These are phyloP conservation scores for Lenzites betulinus DNA, from an alignment of 768 basidiomycete species.

Conservation along the genomic window DNA sequence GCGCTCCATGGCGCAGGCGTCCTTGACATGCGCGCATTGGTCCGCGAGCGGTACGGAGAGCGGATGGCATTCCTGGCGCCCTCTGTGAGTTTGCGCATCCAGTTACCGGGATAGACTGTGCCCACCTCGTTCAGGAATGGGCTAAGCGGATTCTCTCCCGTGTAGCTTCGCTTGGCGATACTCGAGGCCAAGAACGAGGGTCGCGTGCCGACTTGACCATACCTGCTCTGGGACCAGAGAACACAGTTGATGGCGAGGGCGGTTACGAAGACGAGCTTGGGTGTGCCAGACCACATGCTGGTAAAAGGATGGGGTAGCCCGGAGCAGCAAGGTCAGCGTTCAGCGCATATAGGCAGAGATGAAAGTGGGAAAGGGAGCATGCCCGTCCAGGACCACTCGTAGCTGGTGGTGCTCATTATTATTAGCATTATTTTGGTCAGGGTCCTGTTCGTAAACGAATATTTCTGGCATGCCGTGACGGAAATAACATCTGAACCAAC, in stretches of 20 bases:
- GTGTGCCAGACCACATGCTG: conserved; percentile 49
- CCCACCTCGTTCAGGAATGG: conserved; percentile 6
- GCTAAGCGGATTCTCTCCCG: not conserved
- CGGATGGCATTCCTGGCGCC: conserved; percentile 62
- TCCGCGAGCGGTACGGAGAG: conserved; percentile 49
- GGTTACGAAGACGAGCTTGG: conserved; percentile 53
- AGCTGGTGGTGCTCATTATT: not conserved
- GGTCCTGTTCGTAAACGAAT: too few relatives aligned
- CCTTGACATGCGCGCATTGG: conserved; percentile 68
- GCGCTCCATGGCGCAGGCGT: conserved; percentile 54
- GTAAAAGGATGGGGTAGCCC: conserved; percentile 1
- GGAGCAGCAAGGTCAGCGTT: not conserved
- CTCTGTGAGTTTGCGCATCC: not conserved
- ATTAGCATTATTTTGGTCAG: not conserved
- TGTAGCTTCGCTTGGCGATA: conserved; percentile 17
- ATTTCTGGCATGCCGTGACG: too few relatives aligned
- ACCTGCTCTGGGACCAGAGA: conserved; percentile 57
- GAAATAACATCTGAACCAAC: too few relatives aligned
- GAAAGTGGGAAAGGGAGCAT: conserved; percentile 2
- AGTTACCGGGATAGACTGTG: too few relatives aligned
- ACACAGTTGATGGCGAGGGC: conserved; percentile 58
- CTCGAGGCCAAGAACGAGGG: conserved; percentile 1
- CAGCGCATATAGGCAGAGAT: conserved; percentile 18
- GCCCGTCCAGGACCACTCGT: conserved; percentile 3
- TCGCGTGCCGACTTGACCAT: conserved; percentile 26